Evolutionary conservation across 106 monocot genomes (phyloP).

Genomic region (Hemerocallis citrina): DNA sequence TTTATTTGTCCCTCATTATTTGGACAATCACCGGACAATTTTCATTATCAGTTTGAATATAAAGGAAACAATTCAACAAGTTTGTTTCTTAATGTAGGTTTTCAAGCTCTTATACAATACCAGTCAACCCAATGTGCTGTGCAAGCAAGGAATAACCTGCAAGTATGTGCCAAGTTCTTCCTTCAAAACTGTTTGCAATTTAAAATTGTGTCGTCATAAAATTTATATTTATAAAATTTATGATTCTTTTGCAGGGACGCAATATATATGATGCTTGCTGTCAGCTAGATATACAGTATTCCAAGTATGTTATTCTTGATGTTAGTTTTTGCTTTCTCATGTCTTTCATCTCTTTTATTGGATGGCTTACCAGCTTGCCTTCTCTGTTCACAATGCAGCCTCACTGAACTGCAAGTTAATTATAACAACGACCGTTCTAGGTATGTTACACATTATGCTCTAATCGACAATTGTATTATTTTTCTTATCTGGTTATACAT

Average conservation of each 20-base stretch:
- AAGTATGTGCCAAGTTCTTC: conserved; percentile 35
- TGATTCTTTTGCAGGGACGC: conserved; percentile 14
- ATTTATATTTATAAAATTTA: neutral
- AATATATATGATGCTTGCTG: conserved; percentile 31
- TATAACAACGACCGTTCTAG: conserved; percentile 97
- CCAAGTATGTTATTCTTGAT: conserved; percentile 12
- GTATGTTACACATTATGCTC: conserved; percentile 23
- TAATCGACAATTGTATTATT: no score
- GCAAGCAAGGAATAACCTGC: conserved; percentile 73
- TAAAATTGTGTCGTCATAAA: neutral
- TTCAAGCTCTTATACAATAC: conserved; percentile 96
- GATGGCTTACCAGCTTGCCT: neutral
- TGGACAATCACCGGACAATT: neutral
- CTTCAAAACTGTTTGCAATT: neutral
- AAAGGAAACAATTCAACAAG: neutral
- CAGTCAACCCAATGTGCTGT: conserved; percentile 67
- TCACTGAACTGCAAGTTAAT: conserved; percentile 92
- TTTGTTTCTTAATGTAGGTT: conserved; percentile 39
- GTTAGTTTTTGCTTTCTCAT: neutral
- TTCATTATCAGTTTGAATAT: neutral
- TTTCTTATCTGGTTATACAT: no score
- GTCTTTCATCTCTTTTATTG: conserved; percentile 2
- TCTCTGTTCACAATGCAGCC: conserved; percentile 36
- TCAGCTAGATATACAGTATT: conserved; percentile 27
- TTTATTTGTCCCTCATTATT: neutral